Evolutionary conservation across 2,329 filamentous ascomycete genomes (phyloP).

Genomic region (Neonectria punicea): DNA sequence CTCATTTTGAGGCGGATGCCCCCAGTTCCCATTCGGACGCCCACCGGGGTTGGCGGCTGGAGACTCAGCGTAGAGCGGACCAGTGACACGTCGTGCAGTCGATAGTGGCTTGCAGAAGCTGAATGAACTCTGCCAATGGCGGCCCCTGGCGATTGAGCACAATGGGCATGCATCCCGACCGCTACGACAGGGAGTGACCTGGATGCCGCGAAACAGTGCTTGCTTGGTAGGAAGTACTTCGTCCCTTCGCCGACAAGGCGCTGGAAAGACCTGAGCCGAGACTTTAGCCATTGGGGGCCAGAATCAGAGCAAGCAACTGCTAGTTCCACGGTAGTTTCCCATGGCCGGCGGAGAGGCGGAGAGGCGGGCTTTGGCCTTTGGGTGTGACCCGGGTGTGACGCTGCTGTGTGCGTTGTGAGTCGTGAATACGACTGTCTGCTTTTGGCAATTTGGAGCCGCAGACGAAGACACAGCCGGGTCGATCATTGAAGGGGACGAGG

Average conservation of each 20-base stretch:
- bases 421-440: slow-evolving; percentile 19
- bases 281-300: background rate
- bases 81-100: slow-evolving; percentile 36
- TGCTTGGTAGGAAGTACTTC: background rate
- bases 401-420: background rate
- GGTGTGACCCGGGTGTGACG: background rate
- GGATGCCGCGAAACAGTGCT: background rate
- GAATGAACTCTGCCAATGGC: slow-evolving; percentile 38
- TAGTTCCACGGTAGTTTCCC: background rate
- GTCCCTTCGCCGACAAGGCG: background rate
- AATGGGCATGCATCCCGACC: slow-evolving; percentile 5
- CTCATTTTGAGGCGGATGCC: slow-evolving; percentile 13
- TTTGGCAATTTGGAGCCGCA: slow-evolving; percentile 13
- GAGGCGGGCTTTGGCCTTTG: background rate
- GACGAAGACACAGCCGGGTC: slow-evolving; percentile 4
- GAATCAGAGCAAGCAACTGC: background rate
- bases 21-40: background rate
- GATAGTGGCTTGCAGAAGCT: slow-evolving; percentile 51
- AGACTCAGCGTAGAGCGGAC: slow-evolving; percentile 20
- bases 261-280: background rate
- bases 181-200: background rate
- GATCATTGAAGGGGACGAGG: slow-evolving; percentile 1
- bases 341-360: background rate
- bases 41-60: slow-evolving; percentile 30
- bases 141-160: slow-evolving; percentile 9